Base-by-base conservation (phyloP, 257 asterid genomes). In the Leonotis leonurus region DNA sequence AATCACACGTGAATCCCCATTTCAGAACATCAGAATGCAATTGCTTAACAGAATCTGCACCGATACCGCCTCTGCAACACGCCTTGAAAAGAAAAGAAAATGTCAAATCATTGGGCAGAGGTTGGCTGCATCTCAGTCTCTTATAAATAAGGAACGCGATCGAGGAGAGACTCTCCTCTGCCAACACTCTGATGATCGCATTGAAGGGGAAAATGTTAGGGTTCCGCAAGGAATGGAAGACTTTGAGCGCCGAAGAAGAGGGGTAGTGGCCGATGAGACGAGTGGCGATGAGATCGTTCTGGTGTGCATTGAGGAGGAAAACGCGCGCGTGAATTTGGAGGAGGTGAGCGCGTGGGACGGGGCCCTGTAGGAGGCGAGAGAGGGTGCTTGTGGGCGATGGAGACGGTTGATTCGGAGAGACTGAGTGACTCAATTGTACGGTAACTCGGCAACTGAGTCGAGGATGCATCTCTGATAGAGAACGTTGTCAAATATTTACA, bases 241-340 rank as follows among this genome's bases (percentile, higher is more conserved):
- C 61, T 49, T 69, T 76, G 56, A 89, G 78, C 14, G 90, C 83
- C 9, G 45, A 22, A 0, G 46, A 29, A 13, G 89, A 63, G 29
- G 82, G 80, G 80, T 86, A 89, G 33, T 84, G 89, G 51, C 95
- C 95, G 16, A 89, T 80, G 48, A 89, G 84, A 48, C 95, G 94
- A 59, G 96, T 86, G 63, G 94, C 83, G 10, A 84, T 60, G 77
- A 86, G 89, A 63, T 84, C 69, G 74, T 84, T 72, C 53, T 82
- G 95, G 76, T 89, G 94, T 6, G 75, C 81, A 46, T 66, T 36
- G 65, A 75, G 55, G 11, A 71, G 80, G 67, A 74, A 78, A 69
- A 82, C 59, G 24, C 80, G 89, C 17, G 84, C 90, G 58, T 89
- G 95, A 69, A 89, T 55, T 77, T 89, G 95, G 77, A 79, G 85